Conservation (phyloP, 441 rosid genomes). For the Pelargonium fulgidum region DNA sequence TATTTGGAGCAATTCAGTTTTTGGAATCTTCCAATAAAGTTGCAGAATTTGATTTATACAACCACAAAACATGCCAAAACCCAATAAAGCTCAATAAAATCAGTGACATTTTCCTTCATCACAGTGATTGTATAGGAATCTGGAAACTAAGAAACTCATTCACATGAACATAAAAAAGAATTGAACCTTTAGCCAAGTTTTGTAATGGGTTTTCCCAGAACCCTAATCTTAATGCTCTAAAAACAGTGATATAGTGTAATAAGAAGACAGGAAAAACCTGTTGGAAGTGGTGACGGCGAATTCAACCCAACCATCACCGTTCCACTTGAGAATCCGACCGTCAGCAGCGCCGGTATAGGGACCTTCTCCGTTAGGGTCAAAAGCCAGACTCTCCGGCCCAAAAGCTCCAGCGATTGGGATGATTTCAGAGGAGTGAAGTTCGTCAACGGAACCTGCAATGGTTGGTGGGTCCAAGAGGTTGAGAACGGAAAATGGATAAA, state of each 20-base stretch:
- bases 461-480: neutral
- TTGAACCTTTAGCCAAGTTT: neutral
- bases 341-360: conserved; percentile 68
- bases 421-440: neutral
- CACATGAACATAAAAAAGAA: too few relatives aligned
- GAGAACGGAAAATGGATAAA: neutral
- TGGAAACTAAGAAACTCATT: too few relatives aligned
- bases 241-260: neutral
- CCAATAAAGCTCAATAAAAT: too few relatives aligned
- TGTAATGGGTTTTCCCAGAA: neutral
- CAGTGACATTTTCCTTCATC: too few relatives aligned
- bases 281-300: conserved; percentile 47
- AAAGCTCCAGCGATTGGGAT: conserved; percentile 6
- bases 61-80: too few relatives aligned
- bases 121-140: too few relatives aligned
- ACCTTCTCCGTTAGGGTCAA: conserved; percentile 53
- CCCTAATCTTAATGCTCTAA: neutral
- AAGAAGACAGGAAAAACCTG: too few relatives aligned
- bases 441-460: neutral
- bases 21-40: too few relatives aligned
- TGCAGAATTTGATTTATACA: too few relatives aligned
- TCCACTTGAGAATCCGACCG: conserved; percentile 68
- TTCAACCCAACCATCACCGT: conserved; percentile 49
- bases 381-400: conserved; percentile 75
- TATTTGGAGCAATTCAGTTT: too few relatives aligned